Base-by-base conservation (phyloP, 139 green algal species). In the Helicosporidium sp. region DNA sequence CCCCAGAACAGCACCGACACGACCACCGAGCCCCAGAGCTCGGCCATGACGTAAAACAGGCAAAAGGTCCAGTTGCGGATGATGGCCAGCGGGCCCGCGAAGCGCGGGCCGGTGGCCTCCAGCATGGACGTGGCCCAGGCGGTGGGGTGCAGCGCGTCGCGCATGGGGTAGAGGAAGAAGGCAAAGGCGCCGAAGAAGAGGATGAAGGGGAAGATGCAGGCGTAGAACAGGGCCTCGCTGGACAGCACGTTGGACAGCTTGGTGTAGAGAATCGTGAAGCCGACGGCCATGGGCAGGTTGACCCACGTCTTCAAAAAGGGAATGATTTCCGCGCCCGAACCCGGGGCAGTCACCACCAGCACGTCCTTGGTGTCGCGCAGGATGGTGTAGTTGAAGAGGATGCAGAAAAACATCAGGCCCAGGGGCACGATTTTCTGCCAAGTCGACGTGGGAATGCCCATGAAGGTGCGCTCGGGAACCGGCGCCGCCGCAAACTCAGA, bases 361-460 rank as follows among this genome's bases (percentile, higher is more conserved):
- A 96, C 87, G 61, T 97, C 84, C 83, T 94, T 97, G 46, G 87
- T 97, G 65, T 97, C 87, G 50, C 87, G 76, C 48, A 97, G 79
- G 55, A 97, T 97, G 53, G 87, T 97, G 83, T 97, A 96, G 79
- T 96, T 96, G 80, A 97, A 97, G 26, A 95, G 69, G 48, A 96
- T 95, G 75, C 78, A 93, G 75, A 97, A 97, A 66, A 97, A 95
- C 80, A 96, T 96, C 22, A 88, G 49, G 41, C 78, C 85, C 44
- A 97, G 62, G 26, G 87, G 77, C 12, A 93, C 22, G 53, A 97
- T 87, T 74, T 97, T 93, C 41, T 67, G 48, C 76, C 76, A 84
- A 15, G 75, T 85, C 45, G 77, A 65, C 6, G 23, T 5, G n/a
- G 46, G 17, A 5, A 54, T 39, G 25, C 60, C 60, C 47, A 68